Percentiles rank a stretch among this genome's conserved stretches.
Conservation (phyloP, 495 filamentous ascomycete species). For the Beverwykella pulmonaria region DNA sequence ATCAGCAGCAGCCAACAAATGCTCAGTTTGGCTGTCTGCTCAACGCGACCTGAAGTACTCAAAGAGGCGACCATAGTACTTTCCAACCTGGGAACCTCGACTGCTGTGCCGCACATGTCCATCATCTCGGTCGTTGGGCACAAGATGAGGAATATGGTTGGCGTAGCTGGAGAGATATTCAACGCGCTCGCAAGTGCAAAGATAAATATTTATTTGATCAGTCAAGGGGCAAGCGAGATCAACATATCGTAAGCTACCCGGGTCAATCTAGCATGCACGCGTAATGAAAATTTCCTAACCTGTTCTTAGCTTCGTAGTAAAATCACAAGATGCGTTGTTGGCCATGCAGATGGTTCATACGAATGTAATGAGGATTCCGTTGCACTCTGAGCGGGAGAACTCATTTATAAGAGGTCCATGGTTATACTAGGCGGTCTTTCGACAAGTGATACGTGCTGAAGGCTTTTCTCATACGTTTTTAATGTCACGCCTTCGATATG, state of each 20-base stretch:
- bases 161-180: conserved; percentile 48
- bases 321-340: conserved; percentile 45
- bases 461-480: background rate
- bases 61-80: conserved; percentile 41
- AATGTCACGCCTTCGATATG: no score
- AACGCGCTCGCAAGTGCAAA: conserved; percentile 46
- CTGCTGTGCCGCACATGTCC: conserved; percentile 42
- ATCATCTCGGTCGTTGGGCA: conserved; percentile 50
- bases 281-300: background rate
- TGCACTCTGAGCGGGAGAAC: conserved; percentile 26
- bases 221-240: conserved; percentile 51
- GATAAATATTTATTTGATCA: conserved; percentile 49
- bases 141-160: conserved; percentile 51
- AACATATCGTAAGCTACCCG: conserved; percentile 46
- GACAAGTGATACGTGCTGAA: no score
- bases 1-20: conserved; percentile 49
- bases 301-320: conserved; percentile 45
- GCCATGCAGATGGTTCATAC: conserved; percentile 49
- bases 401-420: conserved; percentile 21
- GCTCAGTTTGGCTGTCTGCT: conserved; percentile 48
- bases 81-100: conserved; percentile 44
- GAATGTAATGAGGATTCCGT: conserved; percentile 49
- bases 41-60: conserved; percentile 32
- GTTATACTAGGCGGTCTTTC: conserved; percentile 3
- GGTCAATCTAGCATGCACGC: background rate